These are phyloP conservation scores for Hordeum marinum DNA, from an alignment of 176 grass and related monocot genomes.

Conservation along the genomic window DNA sequence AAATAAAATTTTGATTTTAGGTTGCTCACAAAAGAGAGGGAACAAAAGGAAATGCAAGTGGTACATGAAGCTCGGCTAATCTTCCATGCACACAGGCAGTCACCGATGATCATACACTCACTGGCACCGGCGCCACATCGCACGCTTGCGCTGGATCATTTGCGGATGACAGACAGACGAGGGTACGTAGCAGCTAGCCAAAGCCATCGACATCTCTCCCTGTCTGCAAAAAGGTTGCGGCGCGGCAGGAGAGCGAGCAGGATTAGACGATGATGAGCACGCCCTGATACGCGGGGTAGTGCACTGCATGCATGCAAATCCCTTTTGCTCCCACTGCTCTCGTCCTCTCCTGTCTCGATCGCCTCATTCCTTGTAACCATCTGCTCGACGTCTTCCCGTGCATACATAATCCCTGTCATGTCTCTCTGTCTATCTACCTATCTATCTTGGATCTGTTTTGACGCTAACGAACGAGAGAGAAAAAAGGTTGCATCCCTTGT, in stretches of 20 bases:
- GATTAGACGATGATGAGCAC: not conserved
- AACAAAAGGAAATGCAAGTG: too few relatives aligned
- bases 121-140: not conserved
- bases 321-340: constrained; percentile 2
- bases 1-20: too few relatives aligned
- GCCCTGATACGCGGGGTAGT: not conserved
- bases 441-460: not conserved
- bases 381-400: not conserved
- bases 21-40: too few relatives aligned
- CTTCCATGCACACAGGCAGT: not conserved
- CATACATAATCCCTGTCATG: not conserved
- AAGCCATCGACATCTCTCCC: not conserved
- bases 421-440: not conserved
- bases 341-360: not conserved
- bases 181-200: not conserved
- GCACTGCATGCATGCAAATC: not conserved
- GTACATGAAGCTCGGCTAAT: not conserved
- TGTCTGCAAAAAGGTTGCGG: not conserved
- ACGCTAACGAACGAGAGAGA: not conserved
- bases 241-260: not conserved
- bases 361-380: not conserved
- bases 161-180: not conserved
- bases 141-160: not conserved
- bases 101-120: not conserved
- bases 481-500: not conserved